These are phyloP conservation scores for Triticum turgidum DNA, from an alignment of 176 grass and related monocot genomes.

Conservation along the genomic window DNA sequence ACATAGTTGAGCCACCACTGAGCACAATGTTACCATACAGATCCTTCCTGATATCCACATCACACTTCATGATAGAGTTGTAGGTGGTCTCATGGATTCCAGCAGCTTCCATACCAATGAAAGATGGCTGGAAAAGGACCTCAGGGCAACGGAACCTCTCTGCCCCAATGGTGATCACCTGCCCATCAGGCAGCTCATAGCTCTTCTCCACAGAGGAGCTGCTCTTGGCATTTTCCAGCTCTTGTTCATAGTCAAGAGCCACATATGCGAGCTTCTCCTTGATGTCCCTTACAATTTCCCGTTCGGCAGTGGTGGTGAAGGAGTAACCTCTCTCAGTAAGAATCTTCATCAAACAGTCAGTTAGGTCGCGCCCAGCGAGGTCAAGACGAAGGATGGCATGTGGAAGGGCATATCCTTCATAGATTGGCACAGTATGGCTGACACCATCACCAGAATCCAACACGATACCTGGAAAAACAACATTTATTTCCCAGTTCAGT, in stretches of 20 bases:
- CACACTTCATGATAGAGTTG: conserved; percentile 90
- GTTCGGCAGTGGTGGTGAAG: conserved; percentile 62
- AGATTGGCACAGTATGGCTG: conserved; percentile 51
- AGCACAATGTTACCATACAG: conserved; percentile 69
- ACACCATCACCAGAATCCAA: conserved; percentile 54
- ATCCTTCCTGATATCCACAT: conserved; percentile 80
- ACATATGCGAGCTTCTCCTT: conserved; percentile 69
- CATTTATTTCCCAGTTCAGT: background rate
- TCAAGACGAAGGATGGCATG: conserved; percentile 48
- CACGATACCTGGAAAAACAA: conserved; percentile 36
- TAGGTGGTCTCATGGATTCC: conserved; percentile 79
- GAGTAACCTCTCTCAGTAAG: conserved; percentile 61
- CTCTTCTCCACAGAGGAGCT: conserved; percentile 65
- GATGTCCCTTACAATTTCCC: conserved; percentile 73
- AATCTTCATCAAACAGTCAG: conserved; percentile 63
- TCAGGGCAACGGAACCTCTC: conserved; percentile 77
- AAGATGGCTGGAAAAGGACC: conserved; percentile 76
- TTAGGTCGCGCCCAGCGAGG: conserved; percentile 50
- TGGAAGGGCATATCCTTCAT: conserved; percentile 50
- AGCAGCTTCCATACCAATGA: conserved; percentile 63
- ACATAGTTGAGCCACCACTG: conserved; percentile 85
- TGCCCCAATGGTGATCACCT: conserved; percentile 66
- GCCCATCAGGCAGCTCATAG: conserved; percentile 66
- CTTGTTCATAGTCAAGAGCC: conserved; percentile 62
- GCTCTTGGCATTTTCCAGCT: conserved; percentile 48